Conservation (phyloP, 2,329 filamentous ascomycete species). For the Phyllosticta ampelicida region DNA sequence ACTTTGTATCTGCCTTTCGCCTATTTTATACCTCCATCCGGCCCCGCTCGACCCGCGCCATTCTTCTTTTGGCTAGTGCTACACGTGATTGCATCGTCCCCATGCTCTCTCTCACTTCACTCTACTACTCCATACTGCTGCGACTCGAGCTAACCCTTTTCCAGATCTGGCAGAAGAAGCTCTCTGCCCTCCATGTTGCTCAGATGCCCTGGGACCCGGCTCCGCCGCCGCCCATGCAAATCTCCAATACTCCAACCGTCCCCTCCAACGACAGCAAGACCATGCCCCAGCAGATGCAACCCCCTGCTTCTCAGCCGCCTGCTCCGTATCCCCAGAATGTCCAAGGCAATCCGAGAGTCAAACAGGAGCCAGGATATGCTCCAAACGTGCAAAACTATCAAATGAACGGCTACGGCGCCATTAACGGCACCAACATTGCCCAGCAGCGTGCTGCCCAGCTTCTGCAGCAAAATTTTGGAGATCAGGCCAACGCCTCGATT, state of each 20-base stretch:
- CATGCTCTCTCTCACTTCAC: constrained; percentile 1
- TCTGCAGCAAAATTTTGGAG: constrained; percentile 49
- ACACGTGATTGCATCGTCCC: constrained; percentile 22
- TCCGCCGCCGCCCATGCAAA: constrained; percentile 47
- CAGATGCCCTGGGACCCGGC: constrained; percentile 92
- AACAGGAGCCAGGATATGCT: constrained; percentile 39
- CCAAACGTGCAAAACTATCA: constrained; percentile 19
- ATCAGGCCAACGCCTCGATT: constrained; percentile 55
- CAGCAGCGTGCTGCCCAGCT: constrained; percentile 44
- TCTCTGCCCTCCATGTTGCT: constrained; percentile 75
- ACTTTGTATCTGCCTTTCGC: constrained; percentile 26
- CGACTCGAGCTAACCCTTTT: background rate
- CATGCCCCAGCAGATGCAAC: constrained; percentile 19
- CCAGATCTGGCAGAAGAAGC: constrained; percentile 88
- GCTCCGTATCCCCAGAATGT: constrained; percentile 19
- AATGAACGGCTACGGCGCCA: constrained; percentile 24
- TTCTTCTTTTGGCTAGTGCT: constrained; percentile 24
- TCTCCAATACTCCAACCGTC: constrained; percentile 27
- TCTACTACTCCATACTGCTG: background rate
- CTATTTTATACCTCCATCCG: constrained; percentile 32
- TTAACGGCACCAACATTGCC: constrained; percentile 36
- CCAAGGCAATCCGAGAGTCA: constrained; percentile 34
- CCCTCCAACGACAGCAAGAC: constrained; percentile 32
- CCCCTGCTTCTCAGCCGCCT: constrained; percentile 12
- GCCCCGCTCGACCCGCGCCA: constrained; percentile 19